phyloP scores from a whole-genome alignment of 2,329 filamentous ascomycete species.

The Knoxdaviesia proteae region DNA sequence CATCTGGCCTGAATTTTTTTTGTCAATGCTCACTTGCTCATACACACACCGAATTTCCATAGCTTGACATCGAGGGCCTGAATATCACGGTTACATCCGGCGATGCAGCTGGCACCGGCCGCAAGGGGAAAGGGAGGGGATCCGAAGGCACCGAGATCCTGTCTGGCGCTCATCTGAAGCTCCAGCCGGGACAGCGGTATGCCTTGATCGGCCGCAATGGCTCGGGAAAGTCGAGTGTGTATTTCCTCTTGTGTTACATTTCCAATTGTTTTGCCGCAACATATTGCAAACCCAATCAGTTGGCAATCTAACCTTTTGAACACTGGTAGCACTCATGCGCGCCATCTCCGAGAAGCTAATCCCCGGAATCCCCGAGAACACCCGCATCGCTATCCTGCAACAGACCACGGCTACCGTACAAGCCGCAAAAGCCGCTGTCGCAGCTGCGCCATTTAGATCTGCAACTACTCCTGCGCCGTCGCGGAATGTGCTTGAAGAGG shows the following conservation, averaged over 20 bases:
- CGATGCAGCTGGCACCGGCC: constrained; percentile 24
- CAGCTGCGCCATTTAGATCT: constrained; percentile 8
- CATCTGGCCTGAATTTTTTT: too few species aligned
- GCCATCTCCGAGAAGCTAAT: constrained; percentile 63
- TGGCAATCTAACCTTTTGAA: neutral
- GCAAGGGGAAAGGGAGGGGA: constrained; percentile 22
- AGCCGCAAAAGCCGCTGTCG: constrained; percentile 12
- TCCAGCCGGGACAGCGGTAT: constrained; percentile 57
- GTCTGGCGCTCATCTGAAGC: constrained; percentile 43
- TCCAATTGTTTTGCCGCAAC: too few species aligned
- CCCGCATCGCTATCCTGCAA: constrained; percentile 46
- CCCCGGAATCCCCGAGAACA: constrained; percentile 48
- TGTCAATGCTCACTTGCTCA: too few species aligned
- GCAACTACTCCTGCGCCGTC: constrained; percentile 1
- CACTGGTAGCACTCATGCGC: constrained; percentile 39
- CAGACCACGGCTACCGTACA: constrained; percentile 27
- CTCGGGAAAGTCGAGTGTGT: constrained; percentile 58
- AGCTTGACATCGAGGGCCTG: constrained; percentile 56
- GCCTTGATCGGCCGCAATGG: constrained; percentile 65
- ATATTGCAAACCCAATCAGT: too few species aligned
- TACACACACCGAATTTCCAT: neutral
- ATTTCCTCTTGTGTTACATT: neutral
- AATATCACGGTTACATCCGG: constrained; percentile 39
- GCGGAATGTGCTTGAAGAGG: constrained; percentile 39
- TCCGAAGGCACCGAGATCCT: constrained; percentile 43